Base-by-base conservation (phyloP, 371 early-diverging fungal species). In the Mortierella sp. region DNA sequence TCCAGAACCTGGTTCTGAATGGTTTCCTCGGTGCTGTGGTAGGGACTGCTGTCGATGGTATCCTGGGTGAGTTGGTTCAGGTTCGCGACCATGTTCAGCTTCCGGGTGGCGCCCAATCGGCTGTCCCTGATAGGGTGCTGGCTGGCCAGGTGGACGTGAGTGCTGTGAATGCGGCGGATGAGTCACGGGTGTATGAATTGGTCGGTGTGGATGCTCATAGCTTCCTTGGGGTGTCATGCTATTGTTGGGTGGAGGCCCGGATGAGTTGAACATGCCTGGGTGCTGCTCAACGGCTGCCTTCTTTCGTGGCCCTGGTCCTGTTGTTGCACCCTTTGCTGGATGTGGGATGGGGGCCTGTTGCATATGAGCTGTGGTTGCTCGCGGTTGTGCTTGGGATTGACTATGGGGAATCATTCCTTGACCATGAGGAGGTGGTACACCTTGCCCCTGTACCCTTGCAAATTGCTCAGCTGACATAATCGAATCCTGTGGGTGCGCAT, bases 121-220 rank as follows among this genome's bases (percentile, higher is more conserved):
- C 37, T 37, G 37, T 9, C 37, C 37, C 9, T 37, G 37, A 37
- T 37, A 37, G 37, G 66, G 62, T 4, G 69, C 75, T 14, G 51
- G 44, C 37, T 70, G 75, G n/a, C 66, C 65, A 11, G 26, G 44
- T 7, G 56, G 21, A 7, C 58, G 64, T 12, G 62, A 29, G 25
- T 67, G 73, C 37, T 63, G 73, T 15, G 14, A 26, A 11, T 68
- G 69, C 52, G 7, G 37, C 7, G 55, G 74, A n/a, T 72, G 72
- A 46, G 69, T 66, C 55, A 63, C 59, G 25, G 37, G 72, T 1
- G 66, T 52, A 55, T 72, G 72, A 1, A 19, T 15, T 19, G 61
- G 52, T 19, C 66, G 57, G 16, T 57, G 57, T 14, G 12, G 55
- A n/a, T 48, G 21, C 21, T 72, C 72, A 28, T 61, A 62, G 45